These are phyloP conservation scores for Starmerella asiatica DNA, from an alignment of 805 yeast genomes.

Conservation along the genomic window DNA sequence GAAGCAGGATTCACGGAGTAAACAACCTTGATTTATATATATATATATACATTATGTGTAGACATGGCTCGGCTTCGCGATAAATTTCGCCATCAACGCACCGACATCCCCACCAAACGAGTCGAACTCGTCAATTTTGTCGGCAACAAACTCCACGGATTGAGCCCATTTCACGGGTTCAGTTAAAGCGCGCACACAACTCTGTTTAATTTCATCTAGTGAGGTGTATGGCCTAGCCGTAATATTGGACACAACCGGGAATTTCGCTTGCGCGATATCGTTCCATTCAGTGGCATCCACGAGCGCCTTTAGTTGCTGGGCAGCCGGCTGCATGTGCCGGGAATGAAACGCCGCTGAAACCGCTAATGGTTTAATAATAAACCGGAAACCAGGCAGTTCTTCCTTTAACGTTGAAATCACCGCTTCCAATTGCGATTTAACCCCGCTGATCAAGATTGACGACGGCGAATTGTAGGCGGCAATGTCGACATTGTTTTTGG, in stretches of 20 bases:
- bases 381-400: conserved; percentile 15
- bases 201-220: conserved; percentile 21
- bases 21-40: no score
- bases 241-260: conserved; percentile 25
- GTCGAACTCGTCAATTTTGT: conserved; percentile 14
- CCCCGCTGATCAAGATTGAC: conserved; percentile 38
- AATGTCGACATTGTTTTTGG: conserved; percentile 25
- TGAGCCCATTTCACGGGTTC: conserved; percentile 26
- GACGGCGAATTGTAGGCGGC: conserved; percentile 36
- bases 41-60: no score
- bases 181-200: conserved; percentile 21
- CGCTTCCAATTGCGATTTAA: conserved; percentile 20
- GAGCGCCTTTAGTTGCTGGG: conserved; percentile 24
- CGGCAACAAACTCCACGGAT: conserved; percentile 17
- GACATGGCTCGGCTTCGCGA: neutral
- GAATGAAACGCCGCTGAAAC: conserved; percentile 44
- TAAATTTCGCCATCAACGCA: conserved; percentile 14
- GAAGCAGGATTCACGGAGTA: conserved; percentile 11
- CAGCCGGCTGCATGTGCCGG: conserved; percentile 29
- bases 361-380: conserved; percentile 27
- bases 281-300: conserved; percentile 15
- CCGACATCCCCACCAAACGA: conserved; percentile 25
- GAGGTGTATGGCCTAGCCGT: conserved; percentile 25
- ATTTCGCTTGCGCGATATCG: conserved; percentile 5
- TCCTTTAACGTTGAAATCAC: conserved; percentile 21